Evolutionary conservation across 2,329 filamentous ascomycete genomes (phyloP).

Genomic region (Colletotrichum kahawae): DNA sequence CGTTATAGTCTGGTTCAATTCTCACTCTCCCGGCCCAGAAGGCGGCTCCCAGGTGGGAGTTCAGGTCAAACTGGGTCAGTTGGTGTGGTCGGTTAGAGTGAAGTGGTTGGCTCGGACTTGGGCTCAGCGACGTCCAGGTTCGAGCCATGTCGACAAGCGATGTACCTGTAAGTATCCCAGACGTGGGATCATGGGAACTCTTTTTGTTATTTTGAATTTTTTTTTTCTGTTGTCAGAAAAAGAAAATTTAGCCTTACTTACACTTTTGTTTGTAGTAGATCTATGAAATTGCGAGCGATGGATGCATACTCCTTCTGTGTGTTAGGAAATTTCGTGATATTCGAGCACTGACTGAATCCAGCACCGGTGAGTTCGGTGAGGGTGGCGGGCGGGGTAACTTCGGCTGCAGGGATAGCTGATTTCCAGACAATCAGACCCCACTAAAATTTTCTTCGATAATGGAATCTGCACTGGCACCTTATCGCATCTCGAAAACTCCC

Average conservation of each 20-base stretch:
- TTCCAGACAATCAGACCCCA: constrained; percentile 8
- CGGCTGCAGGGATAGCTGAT: constrained; percentile 10
- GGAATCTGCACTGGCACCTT: background rate
- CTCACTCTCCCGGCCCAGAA: background rate
- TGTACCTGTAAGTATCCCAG: background rate
- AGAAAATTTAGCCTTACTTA: too few species aligned
- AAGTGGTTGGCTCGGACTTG: background rate
- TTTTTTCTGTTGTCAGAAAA: background rate
- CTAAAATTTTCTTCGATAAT: constrained; percentile 22
- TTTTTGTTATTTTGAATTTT: background rate
- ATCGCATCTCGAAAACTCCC: constrained; percentile 15
- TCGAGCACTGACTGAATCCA: background rate
- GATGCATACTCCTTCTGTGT: background rate
- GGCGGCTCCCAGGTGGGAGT: background rate
- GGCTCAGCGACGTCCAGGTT: background rate
- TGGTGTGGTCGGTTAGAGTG: background rate
- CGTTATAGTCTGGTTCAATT: background rate
- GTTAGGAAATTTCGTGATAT: background rate
- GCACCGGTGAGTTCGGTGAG: background rate
- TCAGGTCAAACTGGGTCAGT: background rate
- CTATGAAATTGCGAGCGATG: background rate
- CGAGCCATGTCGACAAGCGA: background rate
- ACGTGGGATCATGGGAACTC: background rate
- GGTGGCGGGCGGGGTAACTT: background rate
- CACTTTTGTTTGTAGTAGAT: background rate